Evolutionary conservation across 768 basidiomycete genomes (phyloP).

Genomic region (Gymnopilus junonius): DNA sequence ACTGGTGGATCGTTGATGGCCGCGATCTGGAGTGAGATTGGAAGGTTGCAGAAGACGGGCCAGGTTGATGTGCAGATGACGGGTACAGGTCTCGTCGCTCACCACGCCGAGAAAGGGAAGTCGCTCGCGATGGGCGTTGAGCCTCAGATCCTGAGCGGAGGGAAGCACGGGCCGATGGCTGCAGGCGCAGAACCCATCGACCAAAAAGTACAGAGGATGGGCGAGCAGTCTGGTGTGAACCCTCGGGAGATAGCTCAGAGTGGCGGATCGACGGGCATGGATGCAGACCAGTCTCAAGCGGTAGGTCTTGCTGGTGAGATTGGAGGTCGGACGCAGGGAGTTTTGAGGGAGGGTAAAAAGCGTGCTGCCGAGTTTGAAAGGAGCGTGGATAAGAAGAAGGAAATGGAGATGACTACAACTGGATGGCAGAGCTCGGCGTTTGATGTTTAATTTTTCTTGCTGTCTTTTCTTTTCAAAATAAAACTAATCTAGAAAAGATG

Average conservation of each 20-base stretch:
- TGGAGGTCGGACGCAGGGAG: not conserved
- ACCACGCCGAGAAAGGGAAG: slow-evolving; percentile 25
- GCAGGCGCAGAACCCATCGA: slow-evolving; percentile 47
- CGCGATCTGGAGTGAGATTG: slow-evolving; percentile 73
- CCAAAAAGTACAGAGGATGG: slow-evolving; percentile 38
- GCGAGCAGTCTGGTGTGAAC: slow-evolving; percentile 33
- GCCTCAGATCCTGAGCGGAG: slow-evolving; percentile 71
- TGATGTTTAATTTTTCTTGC: not conserved
- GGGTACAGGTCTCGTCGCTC: slow-evolving; percentile 61
- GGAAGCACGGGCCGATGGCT: slow-evolving; percentile 70
- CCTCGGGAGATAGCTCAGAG: slow-evolving; percentile 17
- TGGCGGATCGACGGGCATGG: slow-evolving; percentile 28
- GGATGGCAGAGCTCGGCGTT: not conserved
- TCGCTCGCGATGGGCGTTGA: slow-evolving; percentile 71
- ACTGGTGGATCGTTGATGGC: slow-evolving; percentile 53
- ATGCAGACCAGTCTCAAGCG: slow-evolving; percentile 9
- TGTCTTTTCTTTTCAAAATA: too few species aligned
- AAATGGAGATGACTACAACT: not conserved
- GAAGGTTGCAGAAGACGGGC: slow-evolving; percentile 47
- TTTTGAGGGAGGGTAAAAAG: not conserved
- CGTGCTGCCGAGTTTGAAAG: not conserved
- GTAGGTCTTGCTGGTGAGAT: not conserved
- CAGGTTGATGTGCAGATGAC: slow-evolving; percentile 54
- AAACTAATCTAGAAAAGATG: too few species aligned
- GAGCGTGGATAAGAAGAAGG: not conserved